Conservation (phyloP, 805 yeast species). For the Cyberlindnera japonica region DNA sequence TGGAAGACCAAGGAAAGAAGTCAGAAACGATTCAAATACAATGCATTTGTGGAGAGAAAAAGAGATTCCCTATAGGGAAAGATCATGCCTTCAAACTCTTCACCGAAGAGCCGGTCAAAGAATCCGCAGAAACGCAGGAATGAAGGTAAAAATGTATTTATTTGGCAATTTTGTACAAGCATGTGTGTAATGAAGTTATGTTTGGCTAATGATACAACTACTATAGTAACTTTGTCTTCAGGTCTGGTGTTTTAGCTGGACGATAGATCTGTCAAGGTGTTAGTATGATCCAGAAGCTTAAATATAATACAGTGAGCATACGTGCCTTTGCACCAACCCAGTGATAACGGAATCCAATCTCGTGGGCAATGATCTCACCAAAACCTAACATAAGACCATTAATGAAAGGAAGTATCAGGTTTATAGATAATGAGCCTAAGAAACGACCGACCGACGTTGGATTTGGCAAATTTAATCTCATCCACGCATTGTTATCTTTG, state of each 20-base stretch:
- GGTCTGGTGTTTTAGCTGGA: slow-evolving; percentile 29
- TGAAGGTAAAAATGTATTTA: too few relatives aligned
- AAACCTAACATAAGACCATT: slow-evolving; percentile 96
- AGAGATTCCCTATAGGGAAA: slow-evolving; percentile 61
- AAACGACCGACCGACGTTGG: slow-evolving; percentile 7
- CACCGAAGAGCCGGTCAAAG: too few relatives aligned
- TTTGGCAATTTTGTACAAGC: too few relatives aligned
- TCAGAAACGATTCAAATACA: slow-evolving; percentile 45
- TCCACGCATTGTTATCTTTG: neutral
- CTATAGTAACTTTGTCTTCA: slow-evolving; percentile 18
- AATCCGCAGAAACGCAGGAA: neutral
- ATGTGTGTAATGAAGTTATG: neutral
- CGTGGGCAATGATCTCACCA: slow-evolving; percentile 94
- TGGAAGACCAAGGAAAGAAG: slow-evolving; percentile 42
- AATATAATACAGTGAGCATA: slow-evolving; percentile 4
- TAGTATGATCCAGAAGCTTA: neutral
- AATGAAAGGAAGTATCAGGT: slow-evolving; percentile 78
- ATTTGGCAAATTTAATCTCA: too few relatives aligned
- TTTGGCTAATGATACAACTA: neutral
- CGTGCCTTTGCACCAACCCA: slow-evolving; percentile 69
- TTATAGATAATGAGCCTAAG: slow-evolving; percentile 50
- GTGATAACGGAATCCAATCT: slow-evolving; percentile 74
- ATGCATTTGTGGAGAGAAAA: slow-evolving; percentile 52
- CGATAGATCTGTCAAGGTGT: slow-evolving; percentile 28
- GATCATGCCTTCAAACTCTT: slow-evolving; percentile 47